Percentiles rank a stretch among this genome's conserved stretches.
These are phyloP conservation scores for Geranium brycei DNA, from an alignment of 345 rosid genomes.

Conservation along the genomic window DNA sequence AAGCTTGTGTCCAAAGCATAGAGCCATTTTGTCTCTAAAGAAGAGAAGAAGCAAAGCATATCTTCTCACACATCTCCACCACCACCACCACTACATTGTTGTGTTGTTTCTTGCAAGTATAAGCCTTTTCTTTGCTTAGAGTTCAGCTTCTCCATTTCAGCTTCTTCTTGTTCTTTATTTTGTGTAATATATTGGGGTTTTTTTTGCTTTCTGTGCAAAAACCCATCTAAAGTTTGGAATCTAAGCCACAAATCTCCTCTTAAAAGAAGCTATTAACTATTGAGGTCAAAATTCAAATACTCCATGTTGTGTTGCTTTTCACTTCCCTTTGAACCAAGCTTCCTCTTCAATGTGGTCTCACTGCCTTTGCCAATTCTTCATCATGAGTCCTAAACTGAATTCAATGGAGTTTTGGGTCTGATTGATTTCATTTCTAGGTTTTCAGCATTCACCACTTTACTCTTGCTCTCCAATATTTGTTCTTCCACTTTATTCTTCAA, in stretches of 20 bases:
- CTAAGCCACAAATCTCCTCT: slow-evolving; percentile 8
- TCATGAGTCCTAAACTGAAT: too few relatives aligned
- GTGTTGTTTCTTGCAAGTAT: slow-evolving; percentile 35
- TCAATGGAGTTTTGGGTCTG: too few relatives aligned
- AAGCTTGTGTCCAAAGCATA: slow-evolving; percentile 29
- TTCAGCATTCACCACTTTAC: too few relatives aligned
- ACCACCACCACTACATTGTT: neutral
- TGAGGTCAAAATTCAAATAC: slow-evolving; percentile 4
- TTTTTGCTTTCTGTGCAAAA: slow-evolving; percentile 15
- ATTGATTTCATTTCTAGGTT: too few relatives aligned
- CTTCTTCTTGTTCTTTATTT: neutral
- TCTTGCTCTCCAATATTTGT: too few relatives aligned
- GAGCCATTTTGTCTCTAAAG: slow-evolving; percentile 13
- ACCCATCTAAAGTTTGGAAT: slow-evolving; percentile 36
- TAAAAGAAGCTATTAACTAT: too few relatives aligned
- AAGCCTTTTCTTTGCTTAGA: slow-evolving; percentile 28
- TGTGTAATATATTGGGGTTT: neutral
- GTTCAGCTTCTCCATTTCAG: slow-evolving; percentile 15
- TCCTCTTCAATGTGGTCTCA: neutral
- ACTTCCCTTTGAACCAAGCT: neutral
- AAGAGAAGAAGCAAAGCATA: slow-evolving; percentile 30
- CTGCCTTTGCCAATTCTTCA: too few relatives aligned
- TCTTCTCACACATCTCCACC: slow-evolving; percentile 12
- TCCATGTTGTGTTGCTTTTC: slow-evolving; percentile 6
- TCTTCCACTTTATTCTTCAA: too few relatives aligned